Conservation (phyloP, 179 eudicot species). For the Spergularia azorica region DNA sequence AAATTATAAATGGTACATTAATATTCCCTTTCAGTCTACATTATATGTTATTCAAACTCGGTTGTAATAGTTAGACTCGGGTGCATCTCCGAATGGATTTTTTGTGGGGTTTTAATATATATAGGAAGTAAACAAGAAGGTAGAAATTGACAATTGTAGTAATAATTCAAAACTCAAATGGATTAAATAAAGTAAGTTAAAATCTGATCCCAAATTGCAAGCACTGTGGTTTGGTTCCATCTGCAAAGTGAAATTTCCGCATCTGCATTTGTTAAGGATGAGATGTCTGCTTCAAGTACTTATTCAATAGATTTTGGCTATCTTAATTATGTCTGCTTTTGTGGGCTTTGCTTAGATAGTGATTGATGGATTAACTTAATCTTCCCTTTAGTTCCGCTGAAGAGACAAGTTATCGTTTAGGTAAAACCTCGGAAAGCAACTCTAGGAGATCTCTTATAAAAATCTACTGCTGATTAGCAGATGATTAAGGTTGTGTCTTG, state of each 20-base stretch:
- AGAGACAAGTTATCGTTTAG: conserved; percentile 23
- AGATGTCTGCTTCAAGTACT: conserved; percentile 39
- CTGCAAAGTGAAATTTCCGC: conserved; percentile 10
- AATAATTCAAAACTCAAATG: conserved; percentile 5
- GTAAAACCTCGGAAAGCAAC: conserved; percentile 20
- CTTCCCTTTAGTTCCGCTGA: conserved; percentile 24
- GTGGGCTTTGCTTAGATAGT: conserved; percentile 39
- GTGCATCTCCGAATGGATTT: not conserved
- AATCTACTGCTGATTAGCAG: conserved; percentile 26
- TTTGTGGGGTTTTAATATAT: not conserved
- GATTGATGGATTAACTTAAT: conserved; percentile 34
- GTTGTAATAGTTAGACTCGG: not conserved
- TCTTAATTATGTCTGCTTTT: conserved; percentile 36
- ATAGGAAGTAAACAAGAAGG: not conserved
- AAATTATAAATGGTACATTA: not conserved
- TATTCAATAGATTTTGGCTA: conserved; percentile 32
- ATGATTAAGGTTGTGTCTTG: conserved; percentile 30
- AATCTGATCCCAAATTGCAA: not conserved
- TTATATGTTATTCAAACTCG: not conserved
- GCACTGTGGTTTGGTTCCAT: conserved; percentile 25
- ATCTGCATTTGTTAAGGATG: conserved; percentile 27
- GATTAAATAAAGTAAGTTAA: conserved; percentile 7
- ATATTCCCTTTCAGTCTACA: too few species aligned
- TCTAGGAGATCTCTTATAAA: not conserved
- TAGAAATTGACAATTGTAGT: not conserved